Conservation (phyloP, 2,329 filamentous ascomycete genomes). For the Periconia macrospinosa region DNA sequence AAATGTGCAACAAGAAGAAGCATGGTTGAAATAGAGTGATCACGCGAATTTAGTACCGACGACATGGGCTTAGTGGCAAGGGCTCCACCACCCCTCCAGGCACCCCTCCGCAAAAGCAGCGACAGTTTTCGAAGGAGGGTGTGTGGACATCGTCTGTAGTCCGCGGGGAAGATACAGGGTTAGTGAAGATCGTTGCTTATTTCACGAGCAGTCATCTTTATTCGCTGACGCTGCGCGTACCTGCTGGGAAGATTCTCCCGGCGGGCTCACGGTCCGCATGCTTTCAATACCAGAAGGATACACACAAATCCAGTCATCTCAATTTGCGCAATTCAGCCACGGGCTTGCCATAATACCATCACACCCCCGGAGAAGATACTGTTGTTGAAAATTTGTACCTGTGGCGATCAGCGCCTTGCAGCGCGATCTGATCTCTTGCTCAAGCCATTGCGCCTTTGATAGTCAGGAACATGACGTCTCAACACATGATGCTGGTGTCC, state of each 20-base stretch:
- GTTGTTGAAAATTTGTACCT: conserved; percentile 2
- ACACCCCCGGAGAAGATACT: not conserved
- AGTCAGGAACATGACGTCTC: conserved; percentile 18
- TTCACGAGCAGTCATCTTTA: conserved; percentile 12
- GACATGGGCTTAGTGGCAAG: conserved; percentile 20
- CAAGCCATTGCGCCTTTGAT: conserved; percentile 6
- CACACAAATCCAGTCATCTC: conserved; percentile 4
- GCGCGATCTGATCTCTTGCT: conserved; percentile 1
- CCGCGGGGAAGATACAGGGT: conserved; percentile 15
- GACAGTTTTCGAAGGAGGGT: not conserved
- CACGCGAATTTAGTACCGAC: conserved; percentile 26
- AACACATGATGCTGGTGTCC: conserved; percentile 2
- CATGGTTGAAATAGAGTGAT: conserved; percentile 36
- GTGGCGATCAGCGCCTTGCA: conserved; percentile 9
- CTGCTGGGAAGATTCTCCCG: conserved; percentile 26
- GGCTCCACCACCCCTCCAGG: conserved; percentile 15
- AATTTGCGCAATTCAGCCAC: conserved; percentile 14
- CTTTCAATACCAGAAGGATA: conserved; percentile 8
- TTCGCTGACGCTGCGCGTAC: conserved; percentile 16
- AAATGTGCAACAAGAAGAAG: conserved; percentile 26
- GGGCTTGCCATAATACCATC: conserved; percentile 1
- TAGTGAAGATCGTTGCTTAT: conserved; percentile 29
- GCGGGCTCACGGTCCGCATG: conserved; percentile 35
- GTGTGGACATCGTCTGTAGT: conserved; percentile 1
- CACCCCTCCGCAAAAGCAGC: conserved; percentile 20